phyloP scores from a whole-genome alignment of 2,329 filamentous ascomycete genomes.

The Chaetomium globosum region DNA sequence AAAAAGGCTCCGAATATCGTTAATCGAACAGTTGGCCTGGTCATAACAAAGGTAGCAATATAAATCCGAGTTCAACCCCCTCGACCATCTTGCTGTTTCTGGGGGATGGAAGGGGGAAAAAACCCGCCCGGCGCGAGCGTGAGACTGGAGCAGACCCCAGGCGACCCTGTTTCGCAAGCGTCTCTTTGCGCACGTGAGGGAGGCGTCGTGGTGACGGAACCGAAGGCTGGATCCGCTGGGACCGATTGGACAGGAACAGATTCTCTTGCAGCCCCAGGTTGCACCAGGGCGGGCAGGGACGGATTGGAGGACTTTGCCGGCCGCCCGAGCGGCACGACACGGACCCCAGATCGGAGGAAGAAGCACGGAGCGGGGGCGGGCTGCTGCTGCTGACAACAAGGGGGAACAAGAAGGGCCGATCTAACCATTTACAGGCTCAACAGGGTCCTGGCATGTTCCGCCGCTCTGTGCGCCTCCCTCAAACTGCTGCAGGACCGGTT shows the following conservation, averaged over 20 bases:
- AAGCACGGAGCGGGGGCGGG: constrained; percentile 29
- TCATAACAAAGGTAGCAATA: neutral
- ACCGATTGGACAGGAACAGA: constrained; percentile 5
- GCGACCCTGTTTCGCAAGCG: neutral
- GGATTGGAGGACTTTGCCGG: constrained; percentile 22
- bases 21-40: neutral
- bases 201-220: constrained; percentile 6
- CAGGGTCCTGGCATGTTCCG: constrained; percentile 31
- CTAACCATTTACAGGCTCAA: constrained; percentile 29
- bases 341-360: constrained; percentile 20
- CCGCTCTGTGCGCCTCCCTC: constrained; percentile 19
- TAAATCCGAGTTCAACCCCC: neutral
- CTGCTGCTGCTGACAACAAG: constrained; percentile 25
- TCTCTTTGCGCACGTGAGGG: constrained; percentile 6
- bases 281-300: neutral
- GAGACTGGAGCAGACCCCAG: constrained; percentile 1
- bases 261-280: neutral
- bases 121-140: neutral
- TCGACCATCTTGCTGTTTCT: neutral
- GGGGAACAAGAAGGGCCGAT: constrained; percentile 32
- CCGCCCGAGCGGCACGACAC: constrained; percentile 18
- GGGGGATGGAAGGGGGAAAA: neutral
- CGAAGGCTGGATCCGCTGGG: neutral
- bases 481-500: constrained; percentile 19
- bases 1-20: neutral